A percentile compares a stretch with the other conserved stretches of the same genome.
These are phyloP conservation scores for Laburnicola sp. DNA, from an alignment of 2,329 filamentous ascomycete species.

Conservation along the genomic window DNA sequence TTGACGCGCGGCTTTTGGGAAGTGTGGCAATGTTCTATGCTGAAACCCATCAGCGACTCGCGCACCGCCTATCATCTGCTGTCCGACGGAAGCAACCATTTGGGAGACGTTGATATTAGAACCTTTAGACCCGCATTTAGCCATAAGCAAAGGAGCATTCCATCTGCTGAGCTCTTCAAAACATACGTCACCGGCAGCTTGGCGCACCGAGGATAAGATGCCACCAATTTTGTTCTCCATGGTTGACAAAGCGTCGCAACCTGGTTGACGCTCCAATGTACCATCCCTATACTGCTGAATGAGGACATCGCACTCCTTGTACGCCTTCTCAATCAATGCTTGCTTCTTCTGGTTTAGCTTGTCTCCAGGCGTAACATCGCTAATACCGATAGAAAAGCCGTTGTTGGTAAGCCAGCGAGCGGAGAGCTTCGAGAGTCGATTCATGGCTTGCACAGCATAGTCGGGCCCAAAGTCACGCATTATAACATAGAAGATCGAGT, in stretches of 20 bases:
- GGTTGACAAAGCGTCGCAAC: slow-evolving; percentile 88
- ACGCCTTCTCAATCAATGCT: slow-evolving; percentile 74
- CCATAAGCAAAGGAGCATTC: slow-evolving; percentile 95
- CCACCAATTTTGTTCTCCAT: slow-evolving; percentile 89
- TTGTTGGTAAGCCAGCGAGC: slow-evolving; percentile 85
- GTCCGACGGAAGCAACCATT: slow-evolving; percentile 96
- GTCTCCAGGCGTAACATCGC: slow-evolving; percentile 84
- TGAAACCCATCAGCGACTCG: slow-evolving; percentile 97
- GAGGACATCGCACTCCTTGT: slow-evolving; percentile 77
- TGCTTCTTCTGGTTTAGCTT: slow-evolving; percentile 73
- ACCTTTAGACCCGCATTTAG: slow-evolving; percentile 94
- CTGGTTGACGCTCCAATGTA: slow-evolving; percentile 80
- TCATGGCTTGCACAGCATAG: slow-evolving; percentile 88
- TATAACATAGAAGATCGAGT: slow-evolving; percentile 96
- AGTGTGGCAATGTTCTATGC: slow-evolving; percentile 91
- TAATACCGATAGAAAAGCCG: slow-evolving; percentile 95
- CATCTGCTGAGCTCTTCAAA: slow-evolving; percentile 85
- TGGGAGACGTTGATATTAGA: slow-evolving; percentile 98
- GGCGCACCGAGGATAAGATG: slow-evolving; percentile 88
- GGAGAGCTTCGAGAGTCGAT: slow-evolving; percentile 85
- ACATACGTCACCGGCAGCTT: slow-evolving; percentile 87
- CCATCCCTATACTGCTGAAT: slow-evolving; percentile 80
- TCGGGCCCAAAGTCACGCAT: slow-evolving; percentile 92
- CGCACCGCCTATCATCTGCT: slow-evolving; percentile 93
- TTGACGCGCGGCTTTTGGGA: slow-evolving; percentile 87